Evolutionary conservation across 2,329 filamentous ascomycete genomes (phyloP), one percentile per base, ranked within the genome.

Genomic region (Cladosporium sp.): DNA sequence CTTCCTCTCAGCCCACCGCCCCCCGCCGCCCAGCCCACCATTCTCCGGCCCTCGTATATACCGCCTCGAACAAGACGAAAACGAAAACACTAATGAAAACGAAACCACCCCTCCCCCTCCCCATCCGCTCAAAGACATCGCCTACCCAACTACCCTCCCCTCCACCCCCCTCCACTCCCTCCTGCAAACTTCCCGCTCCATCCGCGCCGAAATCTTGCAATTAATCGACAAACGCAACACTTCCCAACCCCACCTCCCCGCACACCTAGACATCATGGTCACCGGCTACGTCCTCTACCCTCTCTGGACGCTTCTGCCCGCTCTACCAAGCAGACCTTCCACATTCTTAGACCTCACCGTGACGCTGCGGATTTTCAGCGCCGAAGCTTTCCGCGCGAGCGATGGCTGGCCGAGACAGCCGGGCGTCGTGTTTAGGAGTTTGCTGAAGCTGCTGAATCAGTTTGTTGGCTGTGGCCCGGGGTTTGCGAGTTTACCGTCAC

Each of bases 301-400:
- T 1, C 54, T 54, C 22, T 62, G 55, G 55, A 62, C 56, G 1
- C 45, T 45, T 12, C 42, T 60, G 1, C 57, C 57, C 13, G n/a
- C 9, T 4, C 48, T 53, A 7, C 39, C 51, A 7, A 50, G 56
- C 1, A 49, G 38, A 3, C 50, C 51, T 11, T 27, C 49, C 2
- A 49, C 43, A 3, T 5, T 25, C 1, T 33, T 63, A 3, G 48
- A 60, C 43, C 29, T 62, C 18, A 50, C 49, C 11, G 54, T 61
- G 1, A 55, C 54, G 5, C 49, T 61, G 5, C 52, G 50, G 16
- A 55, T 62, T 38, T 54, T 57, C 50, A 59, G 53, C 43, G 56
- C 59, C 2, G 61, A 63, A 53, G 52, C 55, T 4, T 63, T 62
- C 33, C 50, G 48, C 9, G 25, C 49, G 2, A 55, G 56, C n/a